Conservation (phyloP, 1,139 yeast species). For the Debaryomyces sp. region DNA sequence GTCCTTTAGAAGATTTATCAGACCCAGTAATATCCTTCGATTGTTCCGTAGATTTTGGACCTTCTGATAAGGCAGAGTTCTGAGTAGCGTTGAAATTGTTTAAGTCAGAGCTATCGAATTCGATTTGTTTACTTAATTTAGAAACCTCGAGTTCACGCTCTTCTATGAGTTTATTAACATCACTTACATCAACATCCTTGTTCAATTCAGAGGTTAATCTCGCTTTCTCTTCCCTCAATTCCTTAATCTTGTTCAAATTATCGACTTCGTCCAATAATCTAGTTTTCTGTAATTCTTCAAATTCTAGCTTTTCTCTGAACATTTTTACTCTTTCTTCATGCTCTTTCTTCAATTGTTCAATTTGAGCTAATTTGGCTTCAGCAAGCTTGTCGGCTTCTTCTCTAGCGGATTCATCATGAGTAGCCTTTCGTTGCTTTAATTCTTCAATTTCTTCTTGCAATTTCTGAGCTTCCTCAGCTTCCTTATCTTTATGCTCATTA, state of each 20-base stretch:
- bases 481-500: constrained; percentile 28
- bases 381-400: constrained; percentile 37
- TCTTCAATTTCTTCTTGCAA: constrained; percentile 37
- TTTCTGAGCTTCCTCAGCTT: constrained; percentile 24
- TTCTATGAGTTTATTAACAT: constrained; percentile 37
- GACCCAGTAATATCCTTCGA: constrained; percentile 15
- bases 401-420: constrained; percentile 29
- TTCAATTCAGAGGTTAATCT: constrained; percentile 32
- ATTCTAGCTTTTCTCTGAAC: constrained; percentile 34
- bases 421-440: constrained; percentile 27
- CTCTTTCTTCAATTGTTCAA: constrained; percentile 36
- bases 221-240: constrained; percentile 42
- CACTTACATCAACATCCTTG: constrained; percentile 28
- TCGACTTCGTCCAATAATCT: constrained; percentile 42
- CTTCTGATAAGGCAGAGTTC: neutral
- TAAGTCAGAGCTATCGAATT: constrained; percentile 33
- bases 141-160: constrained; percentile 41
- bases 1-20: constrained; percentile 14
- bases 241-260: constrained; percentile 40
- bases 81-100: constrained; percentile 8
- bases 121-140: constrained; percentile 36
- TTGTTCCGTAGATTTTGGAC: neutral
- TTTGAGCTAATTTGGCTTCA: constrained; percentile 35
- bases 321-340: constrained; percentile 34
- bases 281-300: constrained; percentile 39